These are phyloP conservation scores for Rhytidiadelphus loreus DNA, from an alignment of 225 moss, liverwort and hornwort genomes.

Conservation along the genomic window DNA sequence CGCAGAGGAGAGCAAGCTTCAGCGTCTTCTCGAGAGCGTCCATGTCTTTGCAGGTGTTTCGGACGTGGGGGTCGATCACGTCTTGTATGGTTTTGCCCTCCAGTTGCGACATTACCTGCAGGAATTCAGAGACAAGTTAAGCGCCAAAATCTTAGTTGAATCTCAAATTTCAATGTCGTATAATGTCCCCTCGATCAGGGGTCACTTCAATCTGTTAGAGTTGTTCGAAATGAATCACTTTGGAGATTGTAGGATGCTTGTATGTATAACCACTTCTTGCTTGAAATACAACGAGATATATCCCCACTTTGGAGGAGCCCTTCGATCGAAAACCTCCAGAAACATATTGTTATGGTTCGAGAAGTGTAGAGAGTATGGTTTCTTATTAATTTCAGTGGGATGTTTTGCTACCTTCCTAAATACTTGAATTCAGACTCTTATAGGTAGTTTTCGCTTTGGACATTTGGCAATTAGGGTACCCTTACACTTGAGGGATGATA, in stretches of 20 bases:
- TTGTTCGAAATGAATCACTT: not conserved
- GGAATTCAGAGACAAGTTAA: not conserved
- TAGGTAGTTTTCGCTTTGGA: not conserved
- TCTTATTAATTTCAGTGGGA: not conserved
- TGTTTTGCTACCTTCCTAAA: not conserved
- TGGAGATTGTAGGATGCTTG: not conserved
- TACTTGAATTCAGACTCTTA: not conserved
- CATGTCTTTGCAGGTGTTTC: conserved; percentile 43
- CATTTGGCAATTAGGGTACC: not conserved
- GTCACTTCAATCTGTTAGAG: too few relatives aligned
- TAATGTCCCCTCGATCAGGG: not conserved
- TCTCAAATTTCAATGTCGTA: not conserved
- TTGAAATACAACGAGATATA: not conserved
- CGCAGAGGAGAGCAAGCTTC: conserved; percentile 76
- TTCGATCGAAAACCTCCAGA: not conserved
- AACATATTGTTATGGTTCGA: too few relatives aligned
- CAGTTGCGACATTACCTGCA: conserved; percentile 54
- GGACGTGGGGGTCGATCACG: conserved; percentile 55
- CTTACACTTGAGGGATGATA: not conserved
- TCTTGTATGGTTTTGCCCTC: conserved; percentile 56
- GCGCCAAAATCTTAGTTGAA: not conserved
- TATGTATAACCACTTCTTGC: not conserved
- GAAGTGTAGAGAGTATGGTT: not conserved
- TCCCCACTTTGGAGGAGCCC: not conserved
- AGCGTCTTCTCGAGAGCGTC: conserved; percentile 64